A percentile compares a stretch with the other conserved stretches of the same genome.
phyloP scores from a whole-genome alignment of 2,329 filamentous ascomycete genomes.

The Colletotrichum liaoningense region DNA sequence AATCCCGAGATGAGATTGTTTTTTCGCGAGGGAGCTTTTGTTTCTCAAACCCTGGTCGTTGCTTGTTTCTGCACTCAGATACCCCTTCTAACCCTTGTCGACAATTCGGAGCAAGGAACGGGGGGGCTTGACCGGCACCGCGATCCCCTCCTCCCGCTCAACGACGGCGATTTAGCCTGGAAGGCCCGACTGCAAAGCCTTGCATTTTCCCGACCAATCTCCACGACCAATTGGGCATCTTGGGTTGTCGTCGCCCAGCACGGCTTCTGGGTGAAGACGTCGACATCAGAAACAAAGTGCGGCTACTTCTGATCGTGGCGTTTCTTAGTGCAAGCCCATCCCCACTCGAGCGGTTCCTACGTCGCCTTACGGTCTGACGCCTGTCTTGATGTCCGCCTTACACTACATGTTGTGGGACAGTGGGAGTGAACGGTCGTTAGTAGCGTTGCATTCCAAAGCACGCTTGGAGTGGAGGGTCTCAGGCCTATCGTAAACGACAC shows the following conservation, averaged over 20 bases:
- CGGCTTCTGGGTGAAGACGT: slow-evolving; percentile 23
- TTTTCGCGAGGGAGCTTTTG: neutral
- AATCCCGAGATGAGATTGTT: slow-evolving; percentile 26
- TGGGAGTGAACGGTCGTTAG: neutral
- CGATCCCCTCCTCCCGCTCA: slow-evolving; percentile 39
- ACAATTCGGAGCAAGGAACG: slow-evolving; percentile 19
- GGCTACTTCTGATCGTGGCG: slow-evolving; percentile 40
- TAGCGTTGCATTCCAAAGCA: slow-evolving; percentile 7
- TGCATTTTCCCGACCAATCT: slow-evolving; percentile 52
- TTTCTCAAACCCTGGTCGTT: slow-evolving; percentile 14
- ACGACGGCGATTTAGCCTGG: slow-evolving; percentile 53
- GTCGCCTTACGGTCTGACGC: slow-evolving; percentile 16
- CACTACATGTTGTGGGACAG: neutral
- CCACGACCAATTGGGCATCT: slow-evolving; percentile 38
- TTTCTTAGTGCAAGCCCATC: slow-evolving; percentile 18
- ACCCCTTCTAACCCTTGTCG: neutral
- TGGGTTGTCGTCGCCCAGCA: neutral
- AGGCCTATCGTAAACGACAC: neutral
- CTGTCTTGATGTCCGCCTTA: slow-evolving; percentile 1
- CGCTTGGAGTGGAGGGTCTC: neutral
- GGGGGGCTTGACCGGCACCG: slow-evolving; percentile 26
- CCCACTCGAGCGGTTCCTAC: slow-evolving; percentile 24
- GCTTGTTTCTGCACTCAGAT: slow-evolving; percentile 16
- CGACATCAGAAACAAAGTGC: slow-evolving; percentile 45
- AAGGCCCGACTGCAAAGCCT: slow-evolving; percentile 51